Base-by-base conservation (phyloP, 169 alveolate species). In the Eimeria maxima region DNA sequence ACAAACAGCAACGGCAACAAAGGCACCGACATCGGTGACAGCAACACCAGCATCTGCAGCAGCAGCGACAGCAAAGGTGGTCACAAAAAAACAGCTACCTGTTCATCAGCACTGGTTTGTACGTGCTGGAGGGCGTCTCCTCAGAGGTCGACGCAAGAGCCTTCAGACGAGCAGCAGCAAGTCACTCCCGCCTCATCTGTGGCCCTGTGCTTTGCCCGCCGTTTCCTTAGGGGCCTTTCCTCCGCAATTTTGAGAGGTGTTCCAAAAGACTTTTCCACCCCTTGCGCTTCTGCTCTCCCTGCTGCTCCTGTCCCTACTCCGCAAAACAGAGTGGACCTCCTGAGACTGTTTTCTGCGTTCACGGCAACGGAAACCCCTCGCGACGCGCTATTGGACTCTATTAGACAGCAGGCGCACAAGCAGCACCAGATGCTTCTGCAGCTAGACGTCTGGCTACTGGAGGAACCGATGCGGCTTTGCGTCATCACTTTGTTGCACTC, bases 181-280 rank as follows among this genome's bases (percentile, higher is more conserved):
- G 73, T 4, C 1, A 63, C 45, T 13, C 50, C 71, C 11, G 90
- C 71, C 7, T 50, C 71, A 45, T 45, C 73, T 50, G 65, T 47
- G 90, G 69, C 90, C 42, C 90, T 81, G 22, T 81, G 90, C 71
- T 47, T 45, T 47, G 90, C 90, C 69, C 65, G 90, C 50, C 90
- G 90, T 50, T 33, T 44, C 29, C 90, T 81, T 4, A 57, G 71
- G 63, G 90, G 73, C 65, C 27, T 81, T n/a, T 27, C 20, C 8
- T 50, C 14, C 6, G 90, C 42, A 81, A 63, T 71, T 6, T 57
- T 13, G 29, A 16, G 44, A 81, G 90, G 33, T 47, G 90, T 45
- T n/a, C 38, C 38, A 33, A 33, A 33, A 33, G 38, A 33, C 38
- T 33, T 33, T 1, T 33, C 38, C 38, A 33, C 38, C 38, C 38